These are phyloP conservation scores for Zygosaccharomyces siamensis DNA, from an alignment of 805 yeast genomes.

Conservation along the genomic window DNA sequence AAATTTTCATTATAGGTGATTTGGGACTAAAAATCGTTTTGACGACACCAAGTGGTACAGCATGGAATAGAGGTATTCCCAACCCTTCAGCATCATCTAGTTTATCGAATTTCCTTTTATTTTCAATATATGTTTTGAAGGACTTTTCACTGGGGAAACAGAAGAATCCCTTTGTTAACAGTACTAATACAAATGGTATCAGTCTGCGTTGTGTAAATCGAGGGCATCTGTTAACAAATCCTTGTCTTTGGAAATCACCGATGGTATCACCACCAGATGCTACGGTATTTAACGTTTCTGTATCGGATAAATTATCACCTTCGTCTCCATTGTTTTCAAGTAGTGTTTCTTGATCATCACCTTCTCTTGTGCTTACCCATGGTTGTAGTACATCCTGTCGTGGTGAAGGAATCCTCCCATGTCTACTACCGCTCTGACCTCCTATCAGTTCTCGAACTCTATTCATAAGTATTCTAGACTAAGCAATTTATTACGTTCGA, in stretches of 20 bases:
- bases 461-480: constrained; percentile 6
- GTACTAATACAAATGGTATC: constrained; percentile 33
- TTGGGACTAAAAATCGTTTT: constrained; percentile 30
- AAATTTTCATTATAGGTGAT: constrained; percentile 31
- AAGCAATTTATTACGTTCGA: not conserved
- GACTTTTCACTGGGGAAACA: constrained; percentile 38
- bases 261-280: constrained; percentile 27
- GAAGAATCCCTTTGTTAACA: constrained; percentile 37
- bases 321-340: constrained; percentile 6
- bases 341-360: constrained; percentile 20
- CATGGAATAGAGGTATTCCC: constrained; percentile 38
- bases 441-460: constrained; percentile 12
- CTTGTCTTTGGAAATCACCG: constrained; percentile 28
- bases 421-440: constrained; percentile 1
- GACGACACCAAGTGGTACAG: constrained; percentile 27
- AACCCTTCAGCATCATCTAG: constrained; percentile 22
- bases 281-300: constrained; percentile 19
- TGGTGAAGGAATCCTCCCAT: not conserved
- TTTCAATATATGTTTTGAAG: constrained; percentile 23
- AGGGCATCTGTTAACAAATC: constrained; percentile 31
- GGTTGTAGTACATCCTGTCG: not conserved
- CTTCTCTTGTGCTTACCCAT: not conserved
- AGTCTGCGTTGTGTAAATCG: constrained; percentile 25
- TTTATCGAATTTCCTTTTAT: constrained; percentile 27
- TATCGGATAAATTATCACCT: constrained; percentile 13